Evolutionary conservation across 768 basidiomycete genomes (phyloP), one percentile per base, ranked within the genome.

Genomic region (Daedalea quercina): DNA sequence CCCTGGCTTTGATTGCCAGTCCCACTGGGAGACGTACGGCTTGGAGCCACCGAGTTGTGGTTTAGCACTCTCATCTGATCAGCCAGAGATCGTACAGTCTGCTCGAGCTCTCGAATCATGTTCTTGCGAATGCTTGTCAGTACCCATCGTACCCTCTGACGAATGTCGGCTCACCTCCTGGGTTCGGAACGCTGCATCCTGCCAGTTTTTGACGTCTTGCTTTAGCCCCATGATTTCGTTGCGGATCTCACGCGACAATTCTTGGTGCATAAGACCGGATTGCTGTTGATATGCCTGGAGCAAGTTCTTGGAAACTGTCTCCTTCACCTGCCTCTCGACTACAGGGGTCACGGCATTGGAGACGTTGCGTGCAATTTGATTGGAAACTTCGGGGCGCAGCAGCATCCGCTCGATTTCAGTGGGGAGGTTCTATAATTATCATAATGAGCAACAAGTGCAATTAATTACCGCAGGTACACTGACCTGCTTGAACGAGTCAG

Each of bases 61-160:
- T 74, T 81, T 55, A 90, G 68, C 70, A 82, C 88, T 65, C 90
- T 91, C 62, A 93, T 81, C 64, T 93, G 90, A 47, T 93, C 90
- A 26, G 85, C 77, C 51, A 93, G 72, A 22, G 79, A 61, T 50
- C 88, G 76, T 51, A 93, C 84, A 6, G 81, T 82, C 59, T 84
- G 85, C 67, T 92, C 90, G 52, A 93, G 76, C 40, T 92, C 89
- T 55, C 88, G 79, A 52, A 93, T 87, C 23, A 85, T 72, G 25
- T 80, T 73, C 90, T 91, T 54, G 15, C 28, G 28, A 31, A 11
- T 31, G 28, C 28, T 31, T 6, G 28, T 31, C 11, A 31, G 28
- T 11, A 4, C 11, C 28, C 28, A 11, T 6, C 59, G 41, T 35
- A 22, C 44, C 28, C 28, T 15, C 42, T 13, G 60, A 22, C 54